Evolutionary conservation across 192 early-diverging fungal genomes (phyloP).

Genomic region (Coemansia sp.): DNA sequence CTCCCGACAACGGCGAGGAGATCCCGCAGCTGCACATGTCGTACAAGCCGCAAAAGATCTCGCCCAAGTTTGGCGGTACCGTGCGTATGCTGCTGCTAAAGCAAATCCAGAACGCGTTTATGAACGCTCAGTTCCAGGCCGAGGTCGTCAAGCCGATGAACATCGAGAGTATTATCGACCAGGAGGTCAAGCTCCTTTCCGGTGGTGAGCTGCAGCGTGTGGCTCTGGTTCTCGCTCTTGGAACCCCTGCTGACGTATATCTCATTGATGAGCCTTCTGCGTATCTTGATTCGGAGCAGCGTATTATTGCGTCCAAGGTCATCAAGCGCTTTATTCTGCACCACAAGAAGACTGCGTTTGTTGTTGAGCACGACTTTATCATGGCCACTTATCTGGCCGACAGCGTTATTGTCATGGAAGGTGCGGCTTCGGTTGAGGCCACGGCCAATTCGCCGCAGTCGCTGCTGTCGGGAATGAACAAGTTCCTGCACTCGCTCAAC

Average conservation of each 20-base stretch:
- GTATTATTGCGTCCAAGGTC: slow-evolving; percentile 97
- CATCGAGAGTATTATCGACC: slow-evolving; percentile 92
- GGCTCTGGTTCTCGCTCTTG: slow-evolving; percentile 86
- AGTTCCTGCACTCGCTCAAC: slow-evolving; percentile 85
- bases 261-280: slow-evolving; percentile 97
- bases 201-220: slow-evolving; percentile 99
- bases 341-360: slow-evolving; percentile 94
- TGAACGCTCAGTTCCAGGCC: slow-evolving; percentile 94
- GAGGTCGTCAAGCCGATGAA: slow-evolving; percentile 94
- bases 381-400: slow-evolving; percentile 99
- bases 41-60: slow-evolving; percentile 98
- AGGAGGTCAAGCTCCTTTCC: slow-evolving; percentile 81
- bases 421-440: slow-evolving; percentile 82
- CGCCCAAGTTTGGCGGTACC: slow-evolving; percentile 90
- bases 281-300: slow-evolving; percentile 98
- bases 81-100: slow-evolving; percentile 90
- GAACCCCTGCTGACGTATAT: slow-evolving; percentile 92
- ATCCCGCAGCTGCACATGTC: slow-evolving; percentile 85
- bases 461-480: slow-evolving; percentile 94
- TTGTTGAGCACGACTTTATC: slow-evolving; percentile 99
- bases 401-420: slow-evolving; percentile 94
- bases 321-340: slow-evolving; percentile 98
- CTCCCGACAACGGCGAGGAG: slow-evolving; percentile 73
- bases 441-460: slow-evolving; percentile 83
- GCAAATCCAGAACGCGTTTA: slow-evolving; percentile 80